These are phyloP conservation scores for Fusarium staphyleae DNA, from an alignment of 2,329 filamentous ascomycete genomes.

Conservation along the genomic window DNA sequence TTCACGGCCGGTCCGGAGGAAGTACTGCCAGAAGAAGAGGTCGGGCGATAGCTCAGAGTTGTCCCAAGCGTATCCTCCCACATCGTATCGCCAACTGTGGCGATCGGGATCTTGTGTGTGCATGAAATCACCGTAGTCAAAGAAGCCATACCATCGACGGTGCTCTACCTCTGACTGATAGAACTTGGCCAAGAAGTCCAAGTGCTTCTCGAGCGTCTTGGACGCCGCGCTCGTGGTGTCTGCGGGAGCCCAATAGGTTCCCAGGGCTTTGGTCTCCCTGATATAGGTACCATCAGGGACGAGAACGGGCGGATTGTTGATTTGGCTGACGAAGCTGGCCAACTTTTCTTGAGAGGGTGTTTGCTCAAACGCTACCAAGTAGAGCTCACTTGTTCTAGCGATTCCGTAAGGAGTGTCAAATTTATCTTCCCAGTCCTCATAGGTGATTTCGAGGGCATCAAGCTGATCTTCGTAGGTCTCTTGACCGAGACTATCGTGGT, in stretches of 20 bases:
- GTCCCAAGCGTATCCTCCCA: slow-evolving; percentile 71
- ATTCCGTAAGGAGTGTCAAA: slow-evolving; percentile 66
- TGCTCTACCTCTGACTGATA: slow-evolving; percentile 64
- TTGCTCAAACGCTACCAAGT: slow-evolving; percentile 58
- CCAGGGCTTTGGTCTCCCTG: slow-evolving; percentile 59
- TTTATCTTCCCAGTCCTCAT: slow-evolving; percentile 66
- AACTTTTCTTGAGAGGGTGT: slow-evolving; percentile 60
- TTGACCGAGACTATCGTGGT: slow-evolving; percentile 64
- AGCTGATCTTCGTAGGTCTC: slow-evolving; percentile 64
- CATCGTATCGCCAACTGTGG: slow-evolving; percentile 68
- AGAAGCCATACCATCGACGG: slow-evolving; percentile 68
- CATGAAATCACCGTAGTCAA: slow-evolving; percentile 68
- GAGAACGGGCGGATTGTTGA: slow-evolving; percentile 61
- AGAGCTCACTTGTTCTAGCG: slow-evolving; percentile 64
- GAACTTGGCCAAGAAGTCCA: slow-evolving; percentile 63
- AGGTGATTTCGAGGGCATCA: slow-evolving; percentile 67
- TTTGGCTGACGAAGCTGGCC: slow-evolving; percentile 51
- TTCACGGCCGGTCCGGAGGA: slow-evolving; percentile 63
- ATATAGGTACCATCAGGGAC: slow-evolving; percentile 57
- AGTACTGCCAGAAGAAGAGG: slow-evolving; percentile 68
- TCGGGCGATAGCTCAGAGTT: slow-evolving; percentile 70
- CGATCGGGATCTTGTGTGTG: slow-evolving; percentile 67
- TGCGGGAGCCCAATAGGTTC: slow-evolving; percentile 60
- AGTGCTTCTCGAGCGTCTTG: slow-evolving; percentile 56
- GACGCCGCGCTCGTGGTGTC: slow-evolving; percentile 36